phyloP scores from a whole-genome alignment of 371 early-diverging fungal genomes.

The Mucor racemosus region DNA sequence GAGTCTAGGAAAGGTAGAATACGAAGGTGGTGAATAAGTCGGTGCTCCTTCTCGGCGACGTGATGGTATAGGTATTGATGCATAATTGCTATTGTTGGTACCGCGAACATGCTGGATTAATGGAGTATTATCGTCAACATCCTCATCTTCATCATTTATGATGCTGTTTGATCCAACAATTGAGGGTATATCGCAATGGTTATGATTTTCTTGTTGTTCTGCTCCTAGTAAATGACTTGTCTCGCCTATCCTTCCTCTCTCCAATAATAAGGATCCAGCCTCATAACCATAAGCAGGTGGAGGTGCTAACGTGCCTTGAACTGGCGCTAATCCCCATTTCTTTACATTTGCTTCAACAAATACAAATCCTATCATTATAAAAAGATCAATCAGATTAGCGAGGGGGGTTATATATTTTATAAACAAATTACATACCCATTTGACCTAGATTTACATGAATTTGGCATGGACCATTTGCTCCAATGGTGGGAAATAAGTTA shows the following conservation, averaged over 20 bases:
- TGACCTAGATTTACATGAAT: constrained; percentile 71
- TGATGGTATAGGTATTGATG: constrained; percentile 17
- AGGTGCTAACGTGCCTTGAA: constrained; percentile 70
- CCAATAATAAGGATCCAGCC: constrained; percentile 36
- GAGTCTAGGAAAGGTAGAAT: constrained; percentile 23
- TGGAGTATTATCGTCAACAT: constrained; percentile 31
- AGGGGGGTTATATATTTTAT: too few relatives aligned
- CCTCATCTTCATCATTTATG: constrained; percentile 2
- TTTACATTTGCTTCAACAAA: constrained; percentile 82
- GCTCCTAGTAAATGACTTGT: constrained; percentile 22
- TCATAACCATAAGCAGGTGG: constrained; percentile 68
- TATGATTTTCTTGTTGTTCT: neutral
- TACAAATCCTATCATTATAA: constrained; percentile 46
- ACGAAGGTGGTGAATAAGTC: constrained; percentile 24
- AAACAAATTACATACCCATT: constrained; percentile 20
- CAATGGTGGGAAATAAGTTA: constrained; percentile 69
- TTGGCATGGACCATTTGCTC: constrained; percentile 67
- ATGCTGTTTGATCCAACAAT: neutral
- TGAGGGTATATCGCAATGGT: neutral
- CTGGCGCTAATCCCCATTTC: constrained; percentile 81
- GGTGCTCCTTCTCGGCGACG: constrained; percentile 2
- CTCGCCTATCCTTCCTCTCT: constrained; percentile 28
- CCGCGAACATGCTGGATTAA: constrained; percentile 21
- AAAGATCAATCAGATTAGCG: too few relatives aligned
- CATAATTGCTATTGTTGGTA: constrained; percentile 1